Conservation (phyloP, 768 basidiomycete genomes). For the Leccinum boreale region DNA sequence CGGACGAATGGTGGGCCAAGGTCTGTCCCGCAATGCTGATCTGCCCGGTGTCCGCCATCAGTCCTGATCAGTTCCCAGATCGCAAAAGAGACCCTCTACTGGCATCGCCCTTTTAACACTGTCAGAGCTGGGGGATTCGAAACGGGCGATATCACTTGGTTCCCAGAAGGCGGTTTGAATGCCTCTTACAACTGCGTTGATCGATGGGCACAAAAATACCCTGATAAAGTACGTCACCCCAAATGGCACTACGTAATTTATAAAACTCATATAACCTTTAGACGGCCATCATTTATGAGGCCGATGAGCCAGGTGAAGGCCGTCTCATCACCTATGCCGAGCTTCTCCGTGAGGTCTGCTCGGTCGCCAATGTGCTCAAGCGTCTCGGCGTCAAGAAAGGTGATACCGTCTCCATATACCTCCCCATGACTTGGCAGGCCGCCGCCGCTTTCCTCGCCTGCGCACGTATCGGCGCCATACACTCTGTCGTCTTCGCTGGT, state of each 20-base stretch:
- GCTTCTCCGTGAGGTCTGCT: conserved; percentile 86
- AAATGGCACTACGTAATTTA: not conserved
- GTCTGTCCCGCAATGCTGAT: conserved; percentile 32
- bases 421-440: conserved; percentile 95
- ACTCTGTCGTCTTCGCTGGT: conserved; percentile 97
- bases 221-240: conserved; percentile 57
- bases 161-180: conserved; percentile 91
- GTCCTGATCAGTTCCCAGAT: conserved; percentile 34
- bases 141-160: conserved; percentile 90
- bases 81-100: conserved; percentile 75
- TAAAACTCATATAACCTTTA: conserved; percentile 25
- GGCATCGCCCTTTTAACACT: conserved; percentile 87
- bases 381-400: conserved; percentile 90
- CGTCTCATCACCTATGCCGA: conserved; percentile 75
- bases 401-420: conserved; percentile 89
- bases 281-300: conserved; percentile 98
- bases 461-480: conserved; percentile 93
- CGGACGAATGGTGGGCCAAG: conserved; percentile 88
- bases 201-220: conserved; percentile 89
- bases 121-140: conserved; percentile 81
- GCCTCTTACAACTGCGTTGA: conserved; percentile 98
- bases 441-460: conserved; percentile 97
- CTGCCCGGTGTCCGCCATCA: not conserved
- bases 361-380: conserved; percentile 89
- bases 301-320: conserved; percentile 87